phyloP scores from a whole-genome alignment of 83 land plant species.

The Picea abies region DNA sequence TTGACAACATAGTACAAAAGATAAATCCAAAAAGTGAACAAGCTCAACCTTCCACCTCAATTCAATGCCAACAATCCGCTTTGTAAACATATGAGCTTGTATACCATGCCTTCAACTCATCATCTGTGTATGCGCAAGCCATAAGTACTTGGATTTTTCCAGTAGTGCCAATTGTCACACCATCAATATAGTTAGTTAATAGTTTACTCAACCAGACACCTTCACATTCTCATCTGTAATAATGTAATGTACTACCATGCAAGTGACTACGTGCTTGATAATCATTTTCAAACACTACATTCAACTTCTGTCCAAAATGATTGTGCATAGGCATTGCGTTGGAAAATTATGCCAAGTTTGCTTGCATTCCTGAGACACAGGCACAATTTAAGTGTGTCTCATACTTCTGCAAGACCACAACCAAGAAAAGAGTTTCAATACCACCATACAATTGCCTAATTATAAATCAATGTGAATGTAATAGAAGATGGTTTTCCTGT shows the following conservation, averaged over 20 bases:
- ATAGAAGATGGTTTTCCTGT: not conserved
- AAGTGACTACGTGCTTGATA: not conserved
- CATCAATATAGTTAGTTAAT: conserved; percentile 7
- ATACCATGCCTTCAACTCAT: conserved; percentile 7
- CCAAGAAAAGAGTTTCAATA: not conserved
- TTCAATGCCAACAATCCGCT: not conserved
- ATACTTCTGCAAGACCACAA: conserved; percentile 11
- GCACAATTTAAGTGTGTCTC: conserved; percentile 2
- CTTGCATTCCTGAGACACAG: not conserved
- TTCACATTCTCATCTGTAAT: not conserved
- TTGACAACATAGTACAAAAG: conserved; percentile 8
- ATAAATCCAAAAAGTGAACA: conserved; percentile 15
- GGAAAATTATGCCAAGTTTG: not conserved
- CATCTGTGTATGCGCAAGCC: not conserved
- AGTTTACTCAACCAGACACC: not conserved
- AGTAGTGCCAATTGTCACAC: not conserved
- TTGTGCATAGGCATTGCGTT: not conserved
- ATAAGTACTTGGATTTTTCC: conserved; percentile 1
- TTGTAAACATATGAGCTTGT: conserved; percentile 10
- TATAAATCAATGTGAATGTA: not conserved
- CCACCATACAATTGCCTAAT: not conserved
- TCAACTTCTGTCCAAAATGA: conserved; percentile 6
- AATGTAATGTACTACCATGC: not conserved
- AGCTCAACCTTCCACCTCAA: conserved; percentile 13
- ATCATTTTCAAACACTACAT: not conserved